Evolutionary conservation across 2,329 filamentous ascomycete species (phyloP), one percentile per base, ranked within the genome.

Genomic region (Paraphoma chrysanthemicola): DNA sequence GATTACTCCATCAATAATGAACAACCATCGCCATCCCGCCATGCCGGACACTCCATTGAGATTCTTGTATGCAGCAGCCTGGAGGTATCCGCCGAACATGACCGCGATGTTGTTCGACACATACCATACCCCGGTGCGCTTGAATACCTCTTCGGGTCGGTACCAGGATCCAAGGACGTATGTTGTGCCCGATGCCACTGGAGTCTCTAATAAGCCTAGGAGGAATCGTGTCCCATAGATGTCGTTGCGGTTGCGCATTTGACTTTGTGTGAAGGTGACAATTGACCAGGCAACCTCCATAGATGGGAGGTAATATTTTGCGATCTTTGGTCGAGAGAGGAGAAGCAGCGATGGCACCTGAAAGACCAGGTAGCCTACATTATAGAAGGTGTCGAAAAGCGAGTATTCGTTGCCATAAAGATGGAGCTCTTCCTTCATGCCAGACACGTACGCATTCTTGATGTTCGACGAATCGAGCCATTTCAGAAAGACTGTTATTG

Each of bases 11-110:
- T 87, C 84, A 42, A 86, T 83, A 39, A 88, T 82, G 53, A 87
- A 88, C 0, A 87, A 75, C 84, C 73, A 77, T 28, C 73, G 56
- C 82, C 82, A 85, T 0, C 83, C 84, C 0, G 79, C 72, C 65
- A 81, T 79, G 0, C 83, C 84, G 10, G 69, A 68, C 0, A 80
- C 67, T 0, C 83, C 83, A 16, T 82, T 82, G 0, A 86, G 75
- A 29, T 81, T 81, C 17, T 80, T 81, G 65, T 85, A 84, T 0
- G 81, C 81, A 0, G 81, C 83, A 0, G 84, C 80, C 71, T 85
- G 83, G 0, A 86, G 75, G 54, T 85, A 86, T 1, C 84, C 84
- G n/a, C 82, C 83, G 46, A 86, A 82, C 81, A 86, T 85, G n/a
- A 77, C 74, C 0, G 82, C 84, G 0, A 85, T 75, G 4, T 80